Conservation (phyloP, 331 rosid species). For the Saraca asoca region DNA sequence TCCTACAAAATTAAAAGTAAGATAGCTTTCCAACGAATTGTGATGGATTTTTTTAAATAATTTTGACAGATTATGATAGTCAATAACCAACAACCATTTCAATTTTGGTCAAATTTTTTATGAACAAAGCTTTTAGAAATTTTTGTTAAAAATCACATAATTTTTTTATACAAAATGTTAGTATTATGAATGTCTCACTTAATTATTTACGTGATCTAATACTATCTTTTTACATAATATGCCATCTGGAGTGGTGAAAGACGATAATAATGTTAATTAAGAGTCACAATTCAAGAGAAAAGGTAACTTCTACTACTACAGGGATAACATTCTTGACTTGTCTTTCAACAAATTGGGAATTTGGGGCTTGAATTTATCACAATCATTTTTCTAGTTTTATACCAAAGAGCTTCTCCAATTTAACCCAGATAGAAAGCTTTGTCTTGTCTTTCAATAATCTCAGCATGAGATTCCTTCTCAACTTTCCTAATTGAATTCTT, state of each 20-base stretch:
- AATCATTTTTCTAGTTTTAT: constrained; percentile 30
- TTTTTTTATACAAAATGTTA: background rate
- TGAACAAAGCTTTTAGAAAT: no score
- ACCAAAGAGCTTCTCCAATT: constrained; percentile 25
- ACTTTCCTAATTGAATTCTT: background rate
- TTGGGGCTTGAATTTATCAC: constrained; percentile 31
- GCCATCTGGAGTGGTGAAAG: background rate
- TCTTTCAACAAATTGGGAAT: constrained; percentile 31
- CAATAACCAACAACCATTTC: no score
- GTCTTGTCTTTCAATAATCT: constrained; percentile 38
- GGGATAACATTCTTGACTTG: background rate
- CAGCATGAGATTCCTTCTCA: constrained; percentile 32
- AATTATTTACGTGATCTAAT: constrained; percentile 23
- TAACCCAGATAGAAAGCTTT: constrained; percentile 30
- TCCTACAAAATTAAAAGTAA: no score
- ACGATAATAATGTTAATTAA: background rate
- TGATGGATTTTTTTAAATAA: no score
- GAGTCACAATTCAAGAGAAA: constrained; percentile 34
- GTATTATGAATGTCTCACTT: constrained; percentile 31
- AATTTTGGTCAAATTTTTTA: no score
- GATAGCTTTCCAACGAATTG: no score
- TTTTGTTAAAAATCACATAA: no score
- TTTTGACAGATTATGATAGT: no score
- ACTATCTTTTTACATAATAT: constrained; percentile 23
- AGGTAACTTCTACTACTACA: background rate